Percentiles rank a stretch among this genome's conserved stretches.
phyloP scores from a whole-genome alignment of 306 rosid genomes.

The Spatholobus suberectus region DNA sequence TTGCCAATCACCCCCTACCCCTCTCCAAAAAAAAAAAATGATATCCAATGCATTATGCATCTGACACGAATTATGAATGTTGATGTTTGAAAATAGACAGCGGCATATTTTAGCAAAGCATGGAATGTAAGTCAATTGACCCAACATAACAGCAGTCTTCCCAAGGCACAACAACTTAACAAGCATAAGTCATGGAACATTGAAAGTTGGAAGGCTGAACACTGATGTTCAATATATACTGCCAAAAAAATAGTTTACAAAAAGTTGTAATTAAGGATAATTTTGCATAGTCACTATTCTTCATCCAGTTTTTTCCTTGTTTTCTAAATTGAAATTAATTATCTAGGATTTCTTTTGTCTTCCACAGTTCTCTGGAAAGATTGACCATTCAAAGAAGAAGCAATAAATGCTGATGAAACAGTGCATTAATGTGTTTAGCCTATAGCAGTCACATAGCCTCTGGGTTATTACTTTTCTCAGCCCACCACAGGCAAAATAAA shows the following conservation, averaged over 20 bases:
- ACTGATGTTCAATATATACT: not conserved
- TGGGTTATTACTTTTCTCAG: constrained; percentile 14
- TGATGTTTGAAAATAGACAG: not conserved
- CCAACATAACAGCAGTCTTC: constrained; percentile 29
- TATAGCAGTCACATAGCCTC: not conserved
- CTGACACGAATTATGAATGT: not conserved
- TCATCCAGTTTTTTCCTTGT: not conserved
- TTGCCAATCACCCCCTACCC: not conserved
- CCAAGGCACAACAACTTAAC: constrained; percentile 38
- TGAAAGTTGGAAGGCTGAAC: constrained; percentile 9
- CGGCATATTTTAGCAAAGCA: not conserved
- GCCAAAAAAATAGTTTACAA: not conserved
- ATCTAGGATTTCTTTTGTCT: not conserved
- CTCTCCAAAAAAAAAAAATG: not conserved
- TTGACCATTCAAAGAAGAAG: constrained; percentile 13
- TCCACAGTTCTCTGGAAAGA: constrained; percentile 15
- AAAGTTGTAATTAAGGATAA: not conserved
- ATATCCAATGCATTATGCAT: not conserved
- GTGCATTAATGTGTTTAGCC: not conserved
- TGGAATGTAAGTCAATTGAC: constrained; percentile 22
- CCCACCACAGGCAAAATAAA: not conserved
- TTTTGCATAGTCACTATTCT: not conserved
- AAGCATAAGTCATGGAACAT: not conserved
- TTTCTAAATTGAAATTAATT: not conserved
- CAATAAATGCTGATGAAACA: not conserved